These are phyloP conservation scores for Aphanomyces invadans DNA, from an alignment of 352 stramenopile species.

Conservation along the genomic window DNA sequence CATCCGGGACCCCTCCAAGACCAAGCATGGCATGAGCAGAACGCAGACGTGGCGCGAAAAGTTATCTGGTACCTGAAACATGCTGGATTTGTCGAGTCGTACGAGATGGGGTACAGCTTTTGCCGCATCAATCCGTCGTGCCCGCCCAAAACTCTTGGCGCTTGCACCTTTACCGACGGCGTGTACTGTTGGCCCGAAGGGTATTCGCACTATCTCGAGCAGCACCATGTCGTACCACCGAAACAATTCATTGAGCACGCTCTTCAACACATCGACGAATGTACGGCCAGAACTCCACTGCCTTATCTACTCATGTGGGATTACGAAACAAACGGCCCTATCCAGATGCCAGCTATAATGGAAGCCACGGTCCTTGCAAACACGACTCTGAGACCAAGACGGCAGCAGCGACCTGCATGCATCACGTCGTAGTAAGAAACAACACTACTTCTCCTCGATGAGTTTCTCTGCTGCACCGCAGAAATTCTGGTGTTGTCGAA, in stretches of 20 bases:
- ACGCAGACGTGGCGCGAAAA: conserved; percentile 23
- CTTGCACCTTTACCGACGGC: conserved; percentile 68
- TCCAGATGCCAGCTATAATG: conserved; percentile 49
- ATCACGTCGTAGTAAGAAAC: too few species aligned
- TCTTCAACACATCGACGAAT: conserved; percentile 30
- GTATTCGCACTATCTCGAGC: conserved; percentile 60
- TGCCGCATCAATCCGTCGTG: conserved; percentile 55
- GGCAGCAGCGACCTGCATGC: background rate
- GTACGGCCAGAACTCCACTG: conserved; percentile 25
- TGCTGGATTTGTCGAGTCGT: conserved; percentile 55
- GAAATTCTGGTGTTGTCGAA: conserved; percentile 75
- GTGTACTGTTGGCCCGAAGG: conserved; percentile 72
- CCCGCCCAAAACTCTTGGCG: conserved; percentile 46
- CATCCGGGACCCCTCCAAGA: conserved; percentile 50
- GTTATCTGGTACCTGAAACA: conserved; percentile 56
- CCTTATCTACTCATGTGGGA: conserved; percentile 52
- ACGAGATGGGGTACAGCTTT: conserved; percentile 76
- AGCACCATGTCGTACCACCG: conserved; percentile 58
- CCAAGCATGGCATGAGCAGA: conserved; percentile 36
- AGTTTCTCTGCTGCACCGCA: too few species aligned
- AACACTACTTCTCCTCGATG: too few species aligned
- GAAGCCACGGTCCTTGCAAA: conserved; percentile 55
- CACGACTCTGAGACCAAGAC: conserved; percentile 34
- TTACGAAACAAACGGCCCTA: conserved; percentile 27
- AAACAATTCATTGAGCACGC: conserved; percentile 53